phyloP scores from a whole-genome alignment of 73 alveolate genomes.

The Effrenium voratum region DNA sequence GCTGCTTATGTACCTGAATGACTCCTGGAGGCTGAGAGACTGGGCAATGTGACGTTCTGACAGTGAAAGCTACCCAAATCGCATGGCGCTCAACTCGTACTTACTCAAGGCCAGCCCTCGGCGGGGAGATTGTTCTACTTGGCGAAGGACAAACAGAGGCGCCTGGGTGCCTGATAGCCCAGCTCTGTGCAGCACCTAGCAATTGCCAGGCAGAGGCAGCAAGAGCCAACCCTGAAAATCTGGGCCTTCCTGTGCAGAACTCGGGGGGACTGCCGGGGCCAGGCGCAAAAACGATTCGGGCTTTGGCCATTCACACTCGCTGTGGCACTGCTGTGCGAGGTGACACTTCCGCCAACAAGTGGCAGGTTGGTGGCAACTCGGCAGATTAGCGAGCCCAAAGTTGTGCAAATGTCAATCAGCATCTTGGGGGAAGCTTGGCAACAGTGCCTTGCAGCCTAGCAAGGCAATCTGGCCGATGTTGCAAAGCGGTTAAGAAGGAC shows the following conservation, averaged over 20 bases:
- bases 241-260: slow-evolving; percentile 50
- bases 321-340: neutral
- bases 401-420: too few species aligned
- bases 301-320: neutral
- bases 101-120: slow-evolving; percentile 35
- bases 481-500: too few species aligned
- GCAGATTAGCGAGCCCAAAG: too few species aligned
- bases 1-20: slow-evolving; percentile 62
- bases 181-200: neutral
- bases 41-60: neutral
- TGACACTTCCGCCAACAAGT: slow-evolving; percentile 50
- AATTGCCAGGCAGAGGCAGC: slow-evolving; percentile 52
- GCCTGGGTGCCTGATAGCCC: neutral
- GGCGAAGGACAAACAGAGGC: slow-evolving; percentile 87
- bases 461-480: too few species aligned
- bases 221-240: slow-evolving; percentile 12
- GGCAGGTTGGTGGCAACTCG: slow-evolving; percentile 43
- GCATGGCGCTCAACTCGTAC: neutral
- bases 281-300: neutral
- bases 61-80: too few species aligned
- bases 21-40: slow-evolving; percentile 57
- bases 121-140: slow-evolving; percentile 61
- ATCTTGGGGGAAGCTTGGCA: too few species aligned
- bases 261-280: neutral
- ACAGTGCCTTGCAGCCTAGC: too few species aligned